Conservation (phyloP, 1,284 basidiomycete species). For the Papiliotrema flavescens region DNA sequence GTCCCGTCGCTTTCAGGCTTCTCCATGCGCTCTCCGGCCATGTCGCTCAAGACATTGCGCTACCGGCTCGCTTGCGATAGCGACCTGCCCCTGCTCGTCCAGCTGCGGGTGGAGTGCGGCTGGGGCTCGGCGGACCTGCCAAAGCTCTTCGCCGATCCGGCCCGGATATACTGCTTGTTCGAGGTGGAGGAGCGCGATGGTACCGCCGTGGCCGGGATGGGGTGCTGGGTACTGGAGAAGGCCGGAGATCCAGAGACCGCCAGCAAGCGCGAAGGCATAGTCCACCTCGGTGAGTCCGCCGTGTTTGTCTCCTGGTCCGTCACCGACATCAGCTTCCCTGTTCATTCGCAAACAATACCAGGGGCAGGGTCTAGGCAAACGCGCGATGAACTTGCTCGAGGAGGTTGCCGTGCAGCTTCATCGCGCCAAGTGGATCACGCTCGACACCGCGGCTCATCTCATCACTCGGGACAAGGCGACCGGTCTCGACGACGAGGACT, state of each 20-base stretch:
- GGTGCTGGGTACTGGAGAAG: conserved; percentile 18
- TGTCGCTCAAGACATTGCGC: too few species aligned
- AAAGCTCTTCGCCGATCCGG: conserved; percentile 9
- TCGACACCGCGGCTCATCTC: conserved; percentile 27
- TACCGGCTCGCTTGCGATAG: too few species aligned
- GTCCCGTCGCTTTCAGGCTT: too few species aligned
- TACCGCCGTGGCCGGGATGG: conserved; percentile 22
- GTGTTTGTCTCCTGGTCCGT: not conserved
- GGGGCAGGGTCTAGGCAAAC: conserved; percentile 11
- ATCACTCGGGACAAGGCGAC: not conserved
- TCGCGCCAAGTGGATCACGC: conserved; percentile 20
- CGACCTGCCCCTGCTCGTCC: conserved; percentile 4
- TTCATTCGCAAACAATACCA: conserved; percentile 24
- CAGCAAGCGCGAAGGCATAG: conserved; percentile 6
- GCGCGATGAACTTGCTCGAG: conserved; percentile 25
- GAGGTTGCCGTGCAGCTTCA: conserved; percentile 13
- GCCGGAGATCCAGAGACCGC: conserved; percentile 19
- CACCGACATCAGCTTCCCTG: conserved; percentile 20
- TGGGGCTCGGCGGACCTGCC: conserved; percentile 18
- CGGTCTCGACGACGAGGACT: conserved; percentile 5
- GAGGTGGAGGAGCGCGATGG: not conserved
- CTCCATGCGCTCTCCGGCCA: too few species aligned
- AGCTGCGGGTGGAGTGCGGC: conserved; percentile 17
- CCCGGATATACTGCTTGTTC: conserved; percentile 20
- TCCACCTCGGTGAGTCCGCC: conserved; percentile 20